Percentiles rank a stretch among this genome's conserved stretches.
These are phyloP conservation scores for Suillus subalutaceus DNA, from an alignment of 768 basidiomycete genomes.

Conservation along the genomic window DNA sequence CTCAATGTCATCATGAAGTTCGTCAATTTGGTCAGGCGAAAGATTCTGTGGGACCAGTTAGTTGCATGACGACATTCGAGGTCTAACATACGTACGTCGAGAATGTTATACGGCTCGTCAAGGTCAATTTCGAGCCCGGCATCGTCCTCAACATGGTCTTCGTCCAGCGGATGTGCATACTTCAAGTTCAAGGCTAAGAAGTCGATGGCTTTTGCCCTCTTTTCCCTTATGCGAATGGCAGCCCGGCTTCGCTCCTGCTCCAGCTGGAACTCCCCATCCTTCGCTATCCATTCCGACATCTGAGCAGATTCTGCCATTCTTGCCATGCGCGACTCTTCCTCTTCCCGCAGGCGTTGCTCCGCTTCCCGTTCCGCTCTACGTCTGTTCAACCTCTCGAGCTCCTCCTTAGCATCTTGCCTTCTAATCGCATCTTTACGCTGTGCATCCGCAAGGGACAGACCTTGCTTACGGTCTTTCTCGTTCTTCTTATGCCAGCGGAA, in stretches of 20 bases:
- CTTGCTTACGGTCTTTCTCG: constrained; percentile 92
- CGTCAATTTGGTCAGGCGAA: constrained; percentile 84
- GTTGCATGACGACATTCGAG: background rate
- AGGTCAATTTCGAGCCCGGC: constrained; percentile 95
- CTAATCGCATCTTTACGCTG: constrained; percentile 79
- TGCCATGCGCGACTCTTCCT: constrained; percentile 89
- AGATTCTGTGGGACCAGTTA: constrained; percentile 61
- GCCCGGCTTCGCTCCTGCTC: constrained; percentile 92
- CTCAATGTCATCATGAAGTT: constrained; percentile 93
- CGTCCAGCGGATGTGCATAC: constrained; percentile 75
- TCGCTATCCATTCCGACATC: constrained; percentile 97
- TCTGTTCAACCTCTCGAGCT: constrained; percentile 88
- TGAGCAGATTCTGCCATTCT: constrained; percentile 92
- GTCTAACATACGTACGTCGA: constrained; percentile 66
- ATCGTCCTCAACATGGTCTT: constrained; percentile 80
- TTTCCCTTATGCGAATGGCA: constrained; percentile 92
- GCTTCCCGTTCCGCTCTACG: constrained; percentile 91
- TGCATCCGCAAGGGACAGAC: constrained; percentile 77
- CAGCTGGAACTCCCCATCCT: constrained; percentile 96
- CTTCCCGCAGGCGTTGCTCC: constrained; percentile 85
- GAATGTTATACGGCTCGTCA: constrained; percentile 97
- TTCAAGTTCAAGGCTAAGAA: constrained; percentile 95
- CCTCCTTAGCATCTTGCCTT: constrained; percentile 91
- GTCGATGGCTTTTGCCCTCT: constrained; percentile 97
- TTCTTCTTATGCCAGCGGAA: constrained; percentile 99